Evolutionary conservation across 2,329 filamentous ascomycete genomes (phyloP).

Genomic region (Cladosporium phlei): DNA sequence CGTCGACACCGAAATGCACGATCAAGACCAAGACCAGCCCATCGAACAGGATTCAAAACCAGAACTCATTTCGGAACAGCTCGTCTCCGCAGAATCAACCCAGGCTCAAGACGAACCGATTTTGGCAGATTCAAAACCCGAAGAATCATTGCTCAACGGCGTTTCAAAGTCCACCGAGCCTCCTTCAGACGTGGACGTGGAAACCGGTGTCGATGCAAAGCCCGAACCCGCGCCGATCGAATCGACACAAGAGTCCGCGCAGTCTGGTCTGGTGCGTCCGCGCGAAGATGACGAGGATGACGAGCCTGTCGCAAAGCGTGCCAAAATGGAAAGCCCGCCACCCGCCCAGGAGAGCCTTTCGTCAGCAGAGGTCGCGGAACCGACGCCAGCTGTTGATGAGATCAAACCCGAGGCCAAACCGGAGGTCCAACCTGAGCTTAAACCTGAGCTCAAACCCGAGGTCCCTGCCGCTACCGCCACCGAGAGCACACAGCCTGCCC

Average conservation of each 20-base stretch:
- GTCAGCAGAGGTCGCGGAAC: constrained; percentile 14
- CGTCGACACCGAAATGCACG: constrained; percentile 26
- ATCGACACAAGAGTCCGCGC: constrained; percentile 14
- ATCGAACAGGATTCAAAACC: constrained; percentile 17
- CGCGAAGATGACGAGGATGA: constrained; percentile 65
- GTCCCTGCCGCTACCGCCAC: constrained; percentile 2
- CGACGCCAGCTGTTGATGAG: constrained; percentile 7
- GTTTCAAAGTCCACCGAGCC: constrained; percentile 7
- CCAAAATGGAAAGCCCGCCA: constrained; percentile 60
- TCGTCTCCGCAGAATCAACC: constrained; percentile 13
- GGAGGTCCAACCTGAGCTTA: background rate
- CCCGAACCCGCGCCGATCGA: background rate
- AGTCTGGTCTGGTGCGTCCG: constrained; percentile 54
- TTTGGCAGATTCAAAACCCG: constrained; percentile 4
- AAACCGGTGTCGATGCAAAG: constrained; percentile 3
- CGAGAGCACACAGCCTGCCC: constrained; percentile 19
- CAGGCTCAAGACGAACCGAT: constrained; percentile 2
- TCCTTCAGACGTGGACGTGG: constrained; percentile 1
- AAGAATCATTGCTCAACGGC: constrained; percentile 11
- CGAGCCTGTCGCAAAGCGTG: constrained; percentile 74
- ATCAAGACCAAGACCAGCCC: constrained; percentile 19
- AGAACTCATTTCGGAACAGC: constrained; percentile 1
- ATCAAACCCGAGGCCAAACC: constrained; percentile 12
- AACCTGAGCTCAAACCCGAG: constrained; percentile 11
- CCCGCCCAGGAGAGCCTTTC: background rate